Evolutionary conservation across 164 flowering plant species (phyloP), one percentile per base, ranked within the genome.

Genomic region (Tinospora cordifolia): DNA sequence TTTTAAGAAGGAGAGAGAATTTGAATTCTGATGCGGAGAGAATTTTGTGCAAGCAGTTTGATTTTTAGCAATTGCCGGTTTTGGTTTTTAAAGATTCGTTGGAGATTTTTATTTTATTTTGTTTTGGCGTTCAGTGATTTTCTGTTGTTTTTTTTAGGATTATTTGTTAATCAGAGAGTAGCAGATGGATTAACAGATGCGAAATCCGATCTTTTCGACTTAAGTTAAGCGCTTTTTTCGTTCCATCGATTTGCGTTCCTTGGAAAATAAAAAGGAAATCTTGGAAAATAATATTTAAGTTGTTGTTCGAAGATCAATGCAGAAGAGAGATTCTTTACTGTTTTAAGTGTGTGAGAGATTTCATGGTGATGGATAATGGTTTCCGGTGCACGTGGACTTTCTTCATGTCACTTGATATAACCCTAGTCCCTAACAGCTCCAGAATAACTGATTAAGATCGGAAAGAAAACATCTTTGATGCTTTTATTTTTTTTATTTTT

Each of bases 341-440:
- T 24, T 51, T 51, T 51, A 6, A 44, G 47, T 6, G 47, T 44
- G 47, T 9, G 7, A 74, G 59, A 39, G 59, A 39, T 69, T 76
- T 83, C 69, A 80, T 81, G 81, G 87, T 83, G 84, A 81, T 85
- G 84, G 88, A 83, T 83, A 82, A 78, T 79, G 86, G 84, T 85
- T 81, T 81, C 57, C 41, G 36, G 67, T 72, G 78, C 88, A 90
- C 87, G 84, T 88, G 89, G 86, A 72, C 68, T 30, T 30, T 4
- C 67, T 79, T 83, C 79, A 74, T 79, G 67, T 75, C 69, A 75
- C 59, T 67, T 77, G 69, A 69, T 85, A 67, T 76, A 69, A 73
- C 72, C 79, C 75, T 59, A 54, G 25, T 64, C 72, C 79, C 75
- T 59, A 54, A 36, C 68, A 70, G 73, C 67, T 75, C 65, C 54